Percentiles rank a stretch among this genome's conserved stretches.
phyloP scores from a whole-genome alignment of 192 early-diverging fungal genomes.

The Helicostylum pulchrum region DNA sequence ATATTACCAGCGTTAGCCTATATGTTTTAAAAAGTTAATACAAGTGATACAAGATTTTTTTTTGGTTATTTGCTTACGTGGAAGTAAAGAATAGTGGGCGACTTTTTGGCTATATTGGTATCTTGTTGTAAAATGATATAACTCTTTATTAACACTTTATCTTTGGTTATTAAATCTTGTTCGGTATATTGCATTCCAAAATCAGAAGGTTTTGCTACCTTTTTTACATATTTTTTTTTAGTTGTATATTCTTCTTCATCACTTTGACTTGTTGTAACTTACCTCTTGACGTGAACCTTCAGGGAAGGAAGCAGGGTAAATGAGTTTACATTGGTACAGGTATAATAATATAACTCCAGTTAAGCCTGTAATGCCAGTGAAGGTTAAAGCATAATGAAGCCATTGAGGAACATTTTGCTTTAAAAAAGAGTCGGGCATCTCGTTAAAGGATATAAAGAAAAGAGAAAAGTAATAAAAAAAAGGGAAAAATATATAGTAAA shows the following conservation, averaged over 20 bases:
- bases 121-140: constrained; percentile 70
- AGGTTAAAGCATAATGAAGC: constrained; percentile 43
- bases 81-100: constrained; percentile 83
- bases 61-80: constrained; percentile 52
- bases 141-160: constrained; percentile 74
- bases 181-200: constrained; percentile 61
- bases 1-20: constrained; percentile 98
- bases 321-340: constrained; percentile 72
- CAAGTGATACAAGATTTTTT: neutral
- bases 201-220: constrained; percentile 70
- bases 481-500: neutral
- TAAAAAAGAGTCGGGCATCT: constrained; percentile 13
- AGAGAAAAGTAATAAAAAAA: neutral
- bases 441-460: neutral
- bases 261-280: constrained; percentile 5
- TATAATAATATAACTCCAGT: constrained; percentile 54
- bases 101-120: constrained; percentile 48
- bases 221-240: neutral
- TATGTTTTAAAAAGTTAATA: neutral
- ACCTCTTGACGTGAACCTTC: constrained; percentile 50
- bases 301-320: constrained; percentile 69
- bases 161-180: constrained; percentile 73
- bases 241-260: constrained; percentile 1
- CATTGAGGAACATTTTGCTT: constrained; percentile 40
- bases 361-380: constrained; percentile 42